A percentile compares a stretch with the other conserved stretches of the same genome.
Conservation (phyloP, 176 grass and related monocot species). For the Tillandsia leiboldiana region DNA sequence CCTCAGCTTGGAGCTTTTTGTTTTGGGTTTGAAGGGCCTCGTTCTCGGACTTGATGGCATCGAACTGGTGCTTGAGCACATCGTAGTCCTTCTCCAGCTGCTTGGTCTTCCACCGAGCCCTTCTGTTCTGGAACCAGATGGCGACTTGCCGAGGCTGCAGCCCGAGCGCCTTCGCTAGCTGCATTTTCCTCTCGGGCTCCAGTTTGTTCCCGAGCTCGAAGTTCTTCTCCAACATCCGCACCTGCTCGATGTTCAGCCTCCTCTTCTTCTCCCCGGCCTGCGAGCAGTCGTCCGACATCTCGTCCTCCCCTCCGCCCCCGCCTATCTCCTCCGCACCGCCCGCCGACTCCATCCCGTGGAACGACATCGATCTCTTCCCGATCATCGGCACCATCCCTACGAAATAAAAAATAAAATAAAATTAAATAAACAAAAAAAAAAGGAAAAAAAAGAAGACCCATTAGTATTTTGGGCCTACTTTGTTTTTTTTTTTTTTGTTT, state of each 20-base stretch:
- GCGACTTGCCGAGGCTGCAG: conserved; percentile 85
- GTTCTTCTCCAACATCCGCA: conserved; percentile 90
- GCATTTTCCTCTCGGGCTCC: conserved; percentile 78
- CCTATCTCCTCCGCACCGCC: conserved; percentile 22
- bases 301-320: conserved; percentile 41
- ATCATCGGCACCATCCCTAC: conserved; percentile 66
- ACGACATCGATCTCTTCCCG: conserved; percentile 72
- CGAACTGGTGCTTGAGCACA: conserved; percentile 62
- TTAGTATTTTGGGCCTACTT: not conserved
- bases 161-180: conserved; percentile 57
- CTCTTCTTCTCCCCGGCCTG: conserved; percentile 88
- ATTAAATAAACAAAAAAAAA: not conserved
- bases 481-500: not conserved
- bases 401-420: conserved; percentile 8
- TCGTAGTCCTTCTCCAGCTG: conserved; percentile 93
- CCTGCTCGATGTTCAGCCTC: conserved; percentile 93
- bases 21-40: conserved; percentile 67
- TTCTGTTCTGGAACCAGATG: conserved; percentile 92
- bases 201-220: conserved; percentile 92
- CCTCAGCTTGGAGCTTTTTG: conserved; percentile 89
- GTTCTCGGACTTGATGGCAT: conserved; percentile 71
- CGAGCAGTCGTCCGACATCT: conserved; percentile 82
- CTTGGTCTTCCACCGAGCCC: conserved; percentile 90
- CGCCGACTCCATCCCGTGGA: conserved; percentile 12
- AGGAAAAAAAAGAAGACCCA: not conserved